These are phyloP conservation scores for Sclerotinia sclerotiorum DNA, from an alignment of 2,329 filamentous ascomycete species.

Conservation along the genomic window DNA sequence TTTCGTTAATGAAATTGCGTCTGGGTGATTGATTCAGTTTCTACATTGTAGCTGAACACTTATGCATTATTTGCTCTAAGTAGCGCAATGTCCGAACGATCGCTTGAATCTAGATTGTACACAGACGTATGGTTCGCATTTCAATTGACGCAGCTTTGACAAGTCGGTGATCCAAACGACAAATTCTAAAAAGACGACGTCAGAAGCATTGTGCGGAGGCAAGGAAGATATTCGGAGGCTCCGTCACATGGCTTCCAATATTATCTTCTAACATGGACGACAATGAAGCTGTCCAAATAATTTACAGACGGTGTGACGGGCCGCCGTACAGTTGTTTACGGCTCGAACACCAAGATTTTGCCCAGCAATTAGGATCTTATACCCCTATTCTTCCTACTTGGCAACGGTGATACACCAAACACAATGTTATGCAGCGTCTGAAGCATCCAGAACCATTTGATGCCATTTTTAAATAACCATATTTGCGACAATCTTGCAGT, in stretches of 20 bases:
- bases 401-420: neutral
- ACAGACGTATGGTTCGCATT: slow-evolving; percentile 1
- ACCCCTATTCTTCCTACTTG: slow-evolving; percentile 4
- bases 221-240: neutral
- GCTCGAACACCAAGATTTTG: neutral
- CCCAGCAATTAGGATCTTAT: neutral
- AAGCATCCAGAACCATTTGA: neutral
- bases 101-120: neutral
- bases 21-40: neutral
- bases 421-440: neutral
- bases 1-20: neutral
- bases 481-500: neutral
- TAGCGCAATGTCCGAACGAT: neutral
- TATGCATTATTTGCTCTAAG: neutral
- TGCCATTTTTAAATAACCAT: neutral
- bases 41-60: neutral
- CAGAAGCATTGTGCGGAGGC: neutral
- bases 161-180: neutral
- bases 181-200: neutral
- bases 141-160: slow-evolving; percentile 1
- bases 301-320: neutral
- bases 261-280: neutral
- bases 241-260: neutral
- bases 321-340: neutral
- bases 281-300: neutral